Evolutionary conservation across 2,329 filamentous ascomycete species (phyloP).

Genomic region (Diplodia scrobiculata): DNA sequence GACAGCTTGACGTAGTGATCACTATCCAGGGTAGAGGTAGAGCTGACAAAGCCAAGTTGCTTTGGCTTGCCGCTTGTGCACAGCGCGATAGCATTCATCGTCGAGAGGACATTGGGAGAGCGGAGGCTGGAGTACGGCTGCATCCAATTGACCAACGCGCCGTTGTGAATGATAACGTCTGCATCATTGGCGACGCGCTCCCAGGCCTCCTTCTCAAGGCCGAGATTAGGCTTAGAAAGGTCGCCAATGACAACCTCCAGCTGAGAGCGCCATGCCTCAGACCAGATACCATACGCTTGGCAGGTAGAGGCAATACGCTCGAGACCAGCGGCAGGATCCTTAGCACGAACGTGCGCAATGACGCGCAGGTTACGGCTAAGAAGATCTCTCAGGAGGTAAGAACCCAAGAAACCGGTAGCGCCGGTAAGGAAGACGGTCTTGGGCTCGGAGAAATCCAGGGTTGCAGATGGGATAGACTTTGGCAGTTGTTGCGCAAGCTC

Average conservation of each 20-base stretch:
- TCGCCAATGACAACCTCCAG: conserved; percentile 73
- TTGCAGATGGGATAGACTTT: conserved; percentile 35
- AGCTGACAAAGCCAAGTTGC: conserved; percentile 77
- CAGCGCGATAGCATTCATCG: conserved; percentile 72
- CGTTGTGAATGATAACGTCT: conserved; percentile 76
- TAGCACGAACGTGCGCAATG: conserved; percentile 74
- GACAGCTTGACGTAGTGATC: conserved; percentile 79
- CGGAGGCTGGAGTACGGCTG: conserved; percentile 72
- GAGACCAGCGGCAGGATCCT: conserved; percentile 61
- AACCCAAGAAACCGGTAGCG: conserved; percentile 85
- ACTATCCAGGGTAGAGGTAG: conserved; percentile 79
- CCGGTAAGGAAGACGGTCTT: conserved; percentile 79
- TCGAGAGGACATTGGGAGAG: conserved; percentile 76
- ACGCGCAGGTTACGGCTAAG: conserved; percentile 66
- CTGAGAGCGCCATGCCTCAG: conserved; percentile 65
- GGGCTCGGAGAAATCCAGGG: conserved; percentile 41
- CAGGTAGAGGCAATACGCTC: conserved; percentile 68
- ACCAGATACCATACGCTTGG: conserved; percentile 79
- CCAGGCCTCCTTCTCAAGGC: conserved; percentile 69
- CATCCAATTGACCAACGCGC: conserved; percentile 58
- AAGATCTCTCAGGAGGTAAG: conserved; percentile 76
- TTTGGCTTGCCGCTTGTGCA: conserved; percentile 79
- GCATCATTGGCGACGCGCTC: conserved; percentile 64
- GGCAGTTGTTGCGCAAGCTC: conserved; percentile 58
- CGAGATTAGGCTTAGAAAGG: conserved; percentile 70